Percentiles rank a stretch among this genome's conserved stretches.
Conservation (phyloP, 768 basidiomycete genomes). For the Tricholoma hemisulphureum region DNA sequence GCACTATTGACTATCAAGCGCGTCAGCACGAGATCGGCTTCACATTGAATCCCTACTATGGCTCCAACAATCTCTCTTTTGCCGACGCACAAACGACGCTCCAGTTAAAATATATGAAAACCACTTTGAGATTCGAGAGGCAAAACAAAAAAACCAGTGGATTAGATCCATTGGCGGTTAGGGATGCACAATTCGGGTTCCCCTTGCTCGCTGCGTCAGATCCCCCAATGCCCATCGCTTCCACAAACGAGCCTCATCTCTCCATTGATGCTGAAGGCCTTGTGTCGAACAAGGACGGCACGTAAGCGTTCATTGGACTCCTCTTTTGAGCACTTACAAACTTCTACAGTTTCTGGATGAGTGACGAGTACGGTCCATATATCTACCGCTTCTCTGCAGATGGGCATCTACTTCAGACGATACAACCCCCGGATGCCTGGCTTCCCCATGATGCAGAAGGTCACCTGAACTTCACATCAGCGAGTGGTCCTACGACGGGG, state of each 20-base stretch:
- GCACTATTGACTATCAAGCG: constrained; percentile 58
- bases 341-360: constrained; percentile 53
- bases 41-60: constrained; percentile 55
- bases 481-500: constrained; percentile 48
- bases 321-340: background rate
- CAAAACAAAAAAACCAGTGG: constrained; percentile 49
- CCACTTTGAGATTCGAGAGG: constrained; percentile 50
- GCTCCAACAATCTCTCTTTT: constrained; percentile 44
- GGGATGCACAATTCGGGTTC: constrained; percentile 36
- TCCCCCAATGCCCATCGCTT: constrained; percentile 48
- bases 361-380: constrained; percentile 70
- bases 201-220: constrained; percentile 33
- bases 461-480: constrained; percentile 52
- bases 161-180: constrained; percentile 49
- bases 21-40: constrained; percentile 66
- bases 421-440: constrained; percentile 57
- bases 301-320: constrained; percentile 32
- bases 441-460: constrained; percentile 47
- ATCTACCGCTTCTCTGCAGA: constrained; percentile 51
- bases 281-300: constrained; percentile 56
- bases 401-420: constrained; percentile 52
- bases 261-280: constrained; percentile 60
- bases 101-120: constrained; percentile 46
- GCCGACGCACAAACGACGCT: constrained; percentile 51
- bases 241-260: constrained; percentile 41